phyloP scores from a whole-genome alignment of 1,284 basidiomycete species.

The Ceratobasidium sp. region DNA sequence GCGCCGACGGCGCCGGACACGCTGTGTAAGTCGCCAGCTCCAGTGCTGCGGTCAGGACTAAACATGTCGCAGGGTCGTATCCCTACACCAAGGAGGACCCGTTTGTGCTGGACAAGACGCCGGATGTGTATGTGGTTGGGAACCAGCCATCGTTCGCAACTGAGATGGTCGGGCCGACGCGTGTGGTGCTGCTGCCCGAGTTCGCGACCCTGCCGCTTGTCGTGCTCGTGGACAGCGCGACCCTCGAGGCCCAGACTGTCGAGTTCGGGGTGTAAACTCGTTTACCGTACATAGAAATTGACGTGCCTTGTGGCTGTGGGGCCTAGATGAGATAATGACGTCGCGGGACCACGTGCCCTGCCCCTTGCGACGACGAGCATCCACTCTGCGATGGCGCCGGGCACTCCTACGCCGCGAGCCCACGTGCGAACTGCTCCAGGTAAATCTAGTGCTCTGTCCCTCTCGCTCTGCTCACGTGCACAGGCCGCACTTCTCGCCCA shows the following conservation, averaged over 20 bases:
- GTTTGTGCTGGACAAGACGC: conserved; percentile 86
- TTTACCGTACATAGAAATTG: conserved; percentile 7
- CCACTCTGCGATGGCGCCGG: conserved; percentile 24
- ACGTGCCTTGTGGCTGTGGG: conserved; percentile 35
- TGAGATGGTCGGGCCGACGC: conserved; percentile 67
- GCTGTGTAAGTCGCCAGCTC: conserved; percentile 66
- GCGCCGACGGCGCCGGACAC: conserved; percentile 99
- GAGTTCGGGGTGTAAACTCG: conserved; percentile 53
- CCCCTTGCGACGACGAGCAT: conserved; percentile 26
- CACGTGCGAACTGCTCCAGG: conserved; percentile 35
- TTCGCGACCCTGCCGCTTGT: conserved; percentile 77
- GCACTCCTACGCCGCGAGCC: conserved; percentile 39
- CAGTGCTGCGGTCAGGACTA: neutral
- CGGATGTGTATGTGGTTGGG: conserved; percentile 93
- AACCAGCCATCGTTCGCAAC: conserved; percentile 90
- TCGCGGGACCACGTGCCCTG: conserved; percentile 24
- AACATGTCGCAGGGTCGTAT: conserved; percentile 78
- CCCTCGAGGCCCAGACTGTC: conserved; percentile 63
- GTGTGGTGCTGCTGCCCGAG: conserved; percentile 86
- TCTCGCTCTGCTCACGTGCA: neutral
- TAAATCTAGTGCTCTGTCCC: neutral
- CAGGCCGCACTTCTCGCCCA: conserved; percentile 38
- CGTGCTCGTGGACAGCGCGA: conserved; percentile 72
- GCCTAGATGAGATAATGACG: conserved; percentile 14
- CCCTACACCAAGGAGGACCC: conserved; percentile 92